phyloP scores from a whole-genome alignment of 306 rosid genomes.

The Acacia melanoxylon region DNA sequence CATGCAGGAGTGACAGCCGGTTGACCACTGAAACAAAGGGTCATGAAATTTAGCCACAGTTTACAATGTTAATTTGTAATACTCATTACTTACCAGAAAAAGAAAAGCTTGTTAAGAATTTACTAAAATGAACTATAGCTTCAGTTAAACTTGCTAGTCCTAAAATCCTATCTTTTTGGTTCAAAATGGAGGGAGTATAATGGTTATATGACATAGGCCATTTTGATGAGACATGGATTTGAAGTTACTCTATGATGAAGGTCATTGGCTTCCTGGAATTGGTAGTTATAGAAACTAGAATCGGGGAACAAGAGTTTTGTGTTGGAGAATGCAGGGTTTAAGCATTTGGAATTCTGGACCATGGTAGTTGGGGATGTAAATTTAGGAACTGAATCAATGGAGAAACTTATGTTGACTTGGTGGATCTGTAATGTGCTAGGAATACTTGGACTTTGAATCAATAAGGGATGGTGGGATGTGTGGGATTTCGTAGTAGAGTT shows the following conservation, averaged over 20 bases:
- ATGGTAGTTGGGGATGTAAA: not conserved
- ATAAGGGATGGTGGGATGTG: not conserved
- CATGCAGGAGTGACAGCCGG: conserved; percentile 14
- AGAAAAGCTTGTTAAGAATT: not conserved
- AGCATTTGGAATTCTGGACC: not conserved
- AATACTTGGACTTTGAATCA: not conserved
- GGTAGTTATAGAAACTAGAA: not conserved
- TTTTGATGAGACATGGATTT: not conserved
- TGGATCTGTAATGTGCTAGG: not conserved
- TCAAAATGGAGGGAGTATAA: not conserved
- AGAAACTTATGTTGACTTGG: not conserved
- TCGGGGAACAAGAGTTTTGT: not conserved
- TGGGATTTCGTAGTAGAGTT: not conserved
- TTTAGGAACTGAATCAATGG: not conserved
- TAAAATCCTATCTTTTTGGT: not conserved
- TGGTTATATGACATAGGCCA: not conserved
- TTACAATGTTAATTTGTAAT: not conserved
- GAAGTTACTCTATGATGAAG: not conserved
- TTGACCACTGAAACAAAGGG: not conserved
- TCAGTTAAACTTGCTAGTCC: not conserved
- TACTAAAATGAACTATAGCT: not conserved
- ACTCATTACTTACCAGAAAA: not conserved
- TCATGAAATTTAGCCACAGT: not conserved
- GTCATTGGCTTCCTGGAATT: not conserved
- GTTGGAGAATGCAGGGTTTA: not conserved